Evolutionary conservation across 345 rosid species (phyloP), one percentile per base, ranked within the genome.

Genomic region (Xanthoceras sorbifolium): DNA sequence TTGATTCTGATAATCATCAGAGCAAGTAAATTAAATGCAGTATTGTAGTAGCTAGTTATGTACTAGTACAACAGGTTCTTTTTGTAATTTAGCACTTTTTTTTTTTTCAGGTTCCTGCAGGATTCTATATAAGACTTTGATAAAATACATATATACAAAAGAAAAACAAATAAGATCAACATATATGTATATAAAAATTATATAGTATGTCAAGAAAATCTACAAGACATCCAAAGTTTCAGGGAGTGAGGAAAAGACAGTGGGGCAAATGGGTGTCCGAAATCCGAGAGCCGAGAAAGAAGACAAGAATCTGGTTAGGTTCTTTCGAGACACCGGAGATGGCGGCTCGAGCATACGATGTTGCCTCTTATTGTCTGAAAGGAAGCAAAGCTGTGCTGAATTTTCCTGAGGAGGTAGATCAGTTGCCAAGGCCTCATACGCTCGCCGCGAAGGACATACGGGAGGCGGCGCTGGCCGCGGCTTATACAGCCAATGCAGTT

Each of bases 211-310:
- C 32, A 42, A 67, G 50, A n/a, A 67, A 60, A 57, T 32, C 65
- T 57, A 32, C 25, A 17, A 73, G 67, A 54, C 67, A 61, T 18
- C 28, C 36, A 0, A 73, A 73, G 55, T 73, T 15, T 9, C 76
- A 65, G 11, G 76, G 76, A 60, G 76, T 73, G n/a, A 60, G 76
- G 57, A 73, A 29, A 46, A 25, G 76, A 54, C 66, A 23, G 10
- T 73, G 76, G 76, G 76, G 76, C 8, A 73, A 42, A 42, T 73
- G 76, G 76, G 76, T 73, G 28, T 73, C 76, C 0, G 76, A 73
- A 46, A 73, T 73, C 11, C 76, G 76, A 25, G 76, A 73, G 55
- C 76, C 76, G 14, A 60, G 67, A 6, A 73, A 60, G 55, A 60
- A 73, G 7, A 36, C 76, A 14, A 60, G 67, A 61, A 73, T 73